phyloP scores from a whole-genome alignment of 2,329 filamentous ascomycete species.

The Fusarium decemcellulare region DNA sequence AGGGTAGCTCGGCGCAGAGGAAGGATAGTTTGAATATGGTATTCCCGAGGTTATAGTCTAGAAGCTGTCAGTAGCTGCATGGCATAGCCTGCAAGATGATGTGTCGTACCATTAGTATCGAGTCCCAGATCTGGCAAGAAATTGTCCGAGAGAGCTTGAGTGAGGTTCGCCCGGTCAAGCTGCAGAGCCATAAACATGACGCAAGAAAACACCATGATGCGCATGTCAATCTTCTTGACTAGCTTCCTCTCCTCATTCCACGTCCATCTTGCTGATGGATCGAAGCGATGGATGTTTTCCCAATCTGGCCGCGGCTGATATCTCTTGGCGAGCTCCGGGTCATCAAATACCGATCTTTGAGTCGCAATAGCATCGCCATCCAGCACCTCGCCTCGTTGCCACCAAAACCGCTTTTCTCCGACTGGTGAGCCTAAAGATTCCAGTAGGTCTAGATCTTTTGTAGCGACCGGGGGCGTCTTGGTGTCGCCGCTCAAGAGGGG shows the following conservation, averaged over 20 bases:
- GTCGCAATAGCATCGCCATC: slow-evolving; percentile 48
- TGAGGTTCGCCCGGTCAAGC: slow-evolving; percentile 63
- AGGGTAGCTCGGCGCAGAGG: slow-evolving; percentile 63
- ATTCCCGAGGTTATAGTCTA: slow-evolving; percentile 53
- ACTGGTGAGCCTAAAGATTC: neutral
- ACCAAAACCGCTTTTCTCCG: slow-evolving; percentile 6
- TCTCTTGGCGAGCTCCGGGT: slow-evolving; percentile 57
- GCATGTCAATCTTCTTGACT: slow-evolving; percentile 17
- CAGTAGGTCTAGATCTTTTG: neutral
- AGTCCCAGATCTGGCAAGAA: slow-evolving; percentile 60
- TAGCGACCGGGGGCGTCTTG: neutral
- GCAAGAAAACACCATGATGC: slow-evolving; percentile 63
- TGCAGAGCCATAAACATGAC: slow-evolving; percentile 61
- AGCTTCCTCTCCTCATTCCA: slow-evolving; percentile 50
- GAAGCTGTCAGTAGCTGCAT: neutral
- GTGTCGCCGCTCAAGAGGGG: slow-evolving; percentile 12
- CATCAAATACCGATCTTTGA: slow-evolving; percentile 61
- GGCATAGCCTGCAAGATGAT: neutral
- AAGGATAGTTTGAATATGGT: slow-evolving; percentile 52
- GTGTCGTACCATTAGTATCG: slow-evolving; percentile 55
- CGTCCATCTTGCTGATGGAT: slow-evolving; percentile 60
- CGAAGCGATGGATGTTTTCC: slow-evolving; percentile 63
- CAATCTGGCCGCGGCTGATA: slow-evolving; percentile 49
- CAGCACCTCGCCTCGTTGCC: neutral
- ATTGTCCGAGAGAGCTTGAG: slow-evolving; percentile 63